Percentiles rank a stretch among this genome's conserved stretches.
These are phyloP conservation scores for Plasmodium inui DNA, from an alignment of 169 alveolate genomes.

Conservation along the genomic window DNA sequence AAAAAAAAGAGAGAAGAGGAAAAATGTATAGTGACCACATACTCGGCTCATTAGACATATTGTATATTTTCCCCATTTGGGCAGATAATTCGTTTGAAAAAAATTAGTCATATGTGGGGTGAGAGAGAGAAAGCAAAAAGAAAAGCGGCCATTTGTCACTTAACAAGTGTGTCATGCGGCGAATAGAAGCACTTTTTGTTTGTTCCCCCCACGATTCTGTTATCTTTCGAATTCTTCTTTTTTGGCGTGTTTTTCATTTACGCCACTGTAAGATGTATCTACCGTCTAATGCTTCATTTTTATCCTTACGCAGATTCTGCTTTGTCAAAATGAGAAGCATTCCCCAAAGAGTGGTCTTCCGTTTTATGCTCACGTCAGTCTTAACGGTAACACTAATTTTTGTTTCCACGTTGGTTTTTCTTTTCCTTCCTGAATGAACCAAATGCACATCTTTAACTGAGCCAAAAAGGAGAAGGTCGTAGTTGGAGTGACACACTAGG, in stretches of 20 bases:
- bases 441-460: background rate
- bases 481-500: background rate
- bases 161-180: background rate
- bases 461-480: background rate
- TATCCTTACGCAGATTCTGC: background rate
- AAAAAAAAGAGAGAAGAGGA: background rate
- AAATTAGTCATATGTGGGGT: background rate
- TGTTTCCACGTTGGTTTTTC: background rate
- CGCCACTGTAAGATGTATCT: background rate
- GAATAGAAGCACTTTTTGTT: background rate
- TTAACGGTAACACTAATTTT: background rate
- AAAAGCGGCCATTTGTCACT: background rate
- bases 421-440: background rate
- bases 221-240: background rate
- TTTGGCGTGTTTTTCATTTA: background rate
- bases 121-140: background rate
- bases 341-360: background rate
- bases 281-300: background rate
- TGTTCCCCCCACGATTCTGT: background rate
- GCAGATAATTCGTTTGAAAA: background rate
- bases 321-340: background rate
- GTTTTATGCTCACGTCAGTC: background rate
- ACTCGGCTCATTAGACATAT: slow-evolving; percentile 6
- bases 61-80: background rate
- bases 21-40: background rate